These are phyloP conservation scores for Colletotrichum phormii DNA, from an alignment of 2,329 filamentous ascomycete species.

Conservation along the genomic window DNA sequence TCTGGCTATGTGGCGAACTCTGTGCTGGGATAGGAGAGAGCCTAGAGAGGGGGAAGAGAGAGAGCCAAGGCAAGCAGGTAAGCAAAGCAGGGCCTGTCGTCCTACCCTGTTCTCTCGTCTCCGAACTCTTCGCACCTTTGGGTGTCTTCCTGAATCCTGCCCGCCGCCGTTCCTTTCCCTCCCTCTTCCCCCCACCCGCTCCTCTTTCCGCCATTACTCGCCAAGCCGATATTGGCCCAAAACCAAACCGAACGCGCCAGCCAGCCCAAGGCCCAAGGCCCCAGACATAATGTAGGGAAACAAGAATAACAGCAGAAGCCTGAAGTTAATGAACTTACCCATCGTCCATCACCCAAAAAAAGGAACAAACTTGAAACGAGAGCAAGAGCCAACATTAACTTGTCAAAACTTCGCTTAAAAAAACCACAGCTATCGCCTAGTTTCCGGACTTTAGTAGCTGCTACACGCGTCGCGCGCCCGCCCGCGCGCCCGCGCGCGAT, in stretches of 20 bases:
- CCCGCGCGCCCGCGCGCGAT: not conserved
- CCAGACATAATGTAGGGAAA: not conserved
- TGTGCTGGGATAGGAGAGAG: not conserved
- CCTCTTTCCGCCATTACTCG: conserved; percentile 8
- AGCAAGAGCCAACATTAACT: not conserved
- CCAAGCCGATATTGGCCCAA: not conserved
- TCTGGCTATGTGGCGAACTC: not conserved
- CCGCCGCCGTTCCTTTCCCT: not conserved
- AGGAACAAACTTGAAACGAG: not conserved
- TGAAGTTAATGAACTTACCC: not conserved
- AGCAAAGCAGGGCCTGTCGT: not conserved
- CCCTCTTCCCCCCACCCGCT: not conserved
- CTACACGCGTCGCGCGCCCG: no score
- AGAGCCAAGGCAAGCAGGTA: not conserved
- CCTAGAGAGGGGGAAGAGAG: not conserved
- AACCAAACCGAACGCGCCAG: not conserved
- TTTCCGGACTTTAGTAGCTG: not conserved
- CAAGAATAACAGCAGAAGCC: not conserved
- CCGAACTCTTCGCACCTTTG: not conserved
- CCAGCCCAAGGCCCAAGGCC: not conserved
- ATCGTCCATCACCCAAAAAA: not conserved
- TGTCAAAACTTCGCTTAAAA: not conserved
- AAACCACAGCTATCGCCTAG: not conserved
- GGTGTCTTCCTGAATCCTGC: not conserved
- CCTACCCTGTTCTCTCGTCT: not conserved